These are phyloP conservation scores for Pleomassaria siparia DNA, from an alignment of 2,329 filamentous ascomycete genomes.

Conservation along the genomic window DNA sequence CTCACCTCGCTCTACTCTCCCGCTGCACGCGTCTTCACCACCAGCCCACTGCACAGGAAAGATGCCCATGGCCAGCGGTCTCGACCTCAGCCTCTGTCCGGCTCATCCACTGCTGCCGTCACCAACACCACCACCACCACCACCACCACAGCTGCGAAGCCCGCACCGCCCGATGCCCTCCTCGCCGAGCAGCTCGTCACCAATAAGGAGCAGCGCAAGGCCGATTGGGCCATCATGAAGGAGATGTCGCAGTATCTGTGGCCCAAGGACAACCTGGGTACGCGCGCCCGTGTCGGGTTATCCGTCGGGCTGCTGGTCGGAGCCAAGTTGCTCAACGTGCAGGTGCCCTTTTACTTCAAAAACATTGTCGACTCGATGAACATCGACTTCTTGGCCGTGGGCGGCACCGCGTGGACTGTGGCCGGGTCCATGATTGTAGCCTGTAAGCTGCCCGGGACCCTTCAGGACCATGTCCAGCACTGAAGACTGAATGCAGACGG, in stretches of 20 bases:
- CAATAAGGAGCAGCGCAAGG: conserved; percentile 87
- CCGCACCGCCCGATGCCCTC: conserved; percentile 55
- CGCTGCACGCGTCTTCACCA: conserved; percentile 46
- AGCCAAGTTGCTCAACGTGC: conserved; percentile 91
- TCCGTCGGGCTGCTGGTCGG: conserved; percentile 83
- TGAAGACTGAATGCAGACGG: conserved; percentile 62
- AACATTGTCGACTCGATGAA: conserved; percentile 98
- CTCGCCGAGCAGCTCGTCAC: conserved; percentile 66
- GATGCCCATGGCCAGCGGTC: conserved; percentile 41
- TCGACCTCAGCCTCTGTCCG: no score
- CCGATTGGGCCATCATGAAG: conserved; percentile 97
- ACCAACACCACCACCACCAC: conserved; percentile 25
- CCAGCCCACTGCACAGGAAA: conserved; percentile 47
- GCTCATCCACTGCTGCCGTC: conserved; percentile 18
- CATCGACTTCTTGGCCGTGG: conserved; percentile 80
- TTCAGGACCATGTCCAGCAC: not conserved
- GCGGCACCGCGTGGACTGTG: conserved; percentile 85
- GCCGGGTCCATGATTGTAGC: conserved; percentile 92
- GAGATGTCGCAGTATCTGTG: conserved; percentile 96
- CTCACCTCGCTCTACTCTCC: conserved; percentile 5
- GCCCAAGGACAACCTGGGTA: conserved; percentile 85
- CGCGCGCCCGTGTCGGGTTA: conserved; percentile 80
- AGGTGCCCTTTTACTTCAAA: conserved; percentile 99
- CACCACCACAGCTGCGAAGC: conserved; percentile 27
- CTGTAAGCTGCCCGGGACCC: conserved; percentile 52